Evolutionary conservation across 2,329 filamentous ascomycete genomes (phyloP).

Genomic region (Fusarium multiceps): DNA sequence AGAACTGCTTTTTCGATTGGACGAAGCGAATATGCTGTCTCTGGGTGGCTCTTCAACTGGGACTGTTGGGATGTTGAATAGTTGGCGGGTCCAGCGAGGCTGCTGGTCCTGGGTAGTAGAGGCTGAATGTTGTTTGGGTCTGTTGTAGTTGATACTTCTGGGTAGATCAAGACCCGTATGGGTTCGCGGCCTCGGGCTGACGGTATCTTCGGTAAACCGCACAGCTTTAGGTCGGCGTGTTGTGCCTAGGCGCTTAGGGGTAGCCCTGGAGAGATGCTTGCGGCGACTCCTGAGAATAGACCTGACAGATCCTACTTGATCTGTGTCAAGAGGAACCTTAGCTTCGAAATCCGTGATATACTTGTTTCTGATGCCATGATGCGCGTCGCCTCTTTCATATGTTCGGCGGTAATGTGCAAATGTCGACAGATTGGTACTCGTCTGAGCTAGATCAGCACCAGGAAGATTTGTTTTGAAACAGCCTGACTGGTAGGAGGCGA

Average conservation of each 20-base stretch:
- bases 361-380: slow-evolving; percentile 32
- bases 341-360: slow-evolving; percentile 40
- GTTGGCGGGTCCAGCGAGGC: slow-evolving; percentile 20
- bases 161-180: slow-evolving; percentile 45
- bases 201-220: slow-evolving; percentile 47
- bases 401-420: slow-evolving; percentile 30
- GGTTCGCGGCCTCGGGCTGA: slow-evolving; percentile 43
- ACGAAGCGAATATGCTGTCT: slow-evolving; percentile 1
- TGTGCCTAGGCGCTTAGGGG: slow-evolving; percentile 45
- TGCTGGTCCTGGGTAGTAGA: slow-evolving; percentile 26
- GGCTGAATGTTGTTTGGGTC: slow-evolving; percentile 1
- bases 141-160: slow-evolving; percentile 16
- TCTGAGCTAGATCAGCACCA: slow-evolving; percentile 16
- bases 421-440: slow-evolving; percentile 28
- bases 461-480: slow-evolving; percentile 31
- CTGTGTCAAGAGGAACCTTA: slow-evolving; percentile 32
- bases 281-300: slow-evolving; percentile 48
- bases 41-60: slow-evolving; percentile 3
- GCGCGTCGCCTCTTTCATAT: slow-evolving; percentile 37
- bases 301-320: slow-evolving; percentile 37
- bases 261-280: slow-evolving; percentile 22
- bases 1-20: neutral
- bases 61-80: slow-evolving; percentile 19
- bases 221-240: slow-evolving; percentile 45
- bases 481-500: slow-evolving; percentile 8